Base-by-base conservation (phyloP, 441 rosid species). In the Croton laevigatus region DNA sequence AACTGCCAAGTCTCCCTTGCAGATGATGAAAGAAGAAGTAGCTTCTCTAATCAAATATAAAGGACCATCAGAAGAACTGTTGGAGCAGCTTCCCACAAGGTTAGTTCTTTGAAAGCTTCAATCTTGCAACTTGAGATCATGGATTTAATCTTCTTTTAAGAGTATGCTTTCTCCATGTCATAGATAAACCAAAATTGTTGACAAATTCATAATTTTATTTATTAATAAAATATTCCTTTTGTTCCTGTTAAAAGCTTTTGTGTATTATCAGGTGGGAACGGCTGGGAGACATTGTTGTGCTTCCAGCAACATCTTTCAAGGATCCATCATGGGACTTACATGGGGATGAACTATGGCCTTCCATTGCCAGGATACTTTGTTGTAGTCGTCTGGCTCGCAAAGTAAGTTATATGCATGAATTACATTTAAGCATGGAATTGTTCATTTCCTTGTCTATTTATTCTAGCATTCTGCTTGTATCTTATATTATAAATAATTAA, bases 211-310 rank as follows among this genome's bases (percentile, higher is more conserved):
- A 46, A 59, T 65, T 62, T 51, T 19, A 36, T 46, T 69, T 48
- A 23, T 19, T 34, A 32, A 57, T 73, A 71, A 62, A 49, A 68
- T 59, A 42, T 7, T 36, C 8, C 20, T 74, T 3, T 22, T 45
- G n/a, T 78, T 48, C 60, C 38, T 16, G 55, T 19, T 57, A 57
- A 49, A 20, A 60, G 57, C 37, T 69, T 75, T 73, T 62, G 36
- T 62, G 68, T 80, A 32, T 23, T 59, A 44, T 76, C 84, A 94
- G 97, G 80, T 95, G 97, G 99, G 99, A 91, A 70, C 81, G 90
- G 55, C 88, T 92, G 69, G 97, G 96, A 65, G 93, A 94, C 82
- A 87, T 94, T 76, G 83, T 89, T 81, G 91, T 91, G 77, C 90
- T 95, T 74, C 98, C 98, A 7, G 85, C 78, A 70, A 76, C 91